These are phyloP conservation scores for Hypoxylon sp. DNA, from an alignment of 2,329 filamentous ascomycete genomes.

Conservation along the genomic window DNA sequence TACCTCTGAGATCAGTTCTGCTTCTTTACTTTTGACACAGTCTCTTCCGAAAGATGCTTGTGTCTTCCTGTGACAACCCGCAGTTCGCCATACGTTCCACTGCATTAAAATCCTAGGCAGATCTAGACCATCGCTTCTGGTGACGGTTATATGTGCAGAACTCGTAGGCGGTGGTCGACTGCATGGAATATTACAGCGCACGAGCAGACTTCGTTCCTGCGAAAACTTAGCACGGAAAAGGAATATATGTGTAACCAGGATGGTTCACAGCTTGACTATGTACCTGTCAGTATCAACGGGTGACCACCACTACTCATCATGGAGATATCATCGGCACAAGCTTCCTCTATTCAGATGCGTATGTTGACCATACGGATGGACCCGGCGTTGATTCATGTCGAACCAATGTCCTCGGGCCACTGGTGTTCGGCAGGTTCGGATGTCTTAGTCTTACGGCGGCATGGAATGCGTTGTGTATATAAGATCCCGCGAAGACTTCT, in stretches of 20 bases:
- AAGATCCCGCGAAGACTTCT: neutral
- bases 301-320: neutral
- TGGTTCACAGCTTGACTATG: neutral
- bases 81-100: slow-evolving; percentile 22
- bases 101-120: slow-evolving; percentile 14
- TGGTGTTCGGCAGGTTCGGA: slow-evolving; percentile 17
- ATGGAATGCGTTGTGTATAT: slow-evolving; percentile 7
- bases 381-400: slow-evolving; percentile 1
- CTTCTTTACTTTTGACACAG: neutral
- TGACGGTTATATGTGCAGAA: slow-evolving; percentile 3
- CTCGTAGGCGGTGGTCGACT: neutral
- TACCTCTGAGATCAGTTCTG: neutral
- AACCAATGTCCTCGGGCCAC: slow-evolving; percentile 5
- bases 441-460: slow-evolving; percentile 15
- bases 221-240: neutral
- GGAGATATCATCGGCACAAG: neutral
- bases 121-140: slow-evolving; percentile 3
- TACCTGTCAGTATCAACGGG: neutral
- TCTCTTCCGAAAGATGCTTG: neutral
- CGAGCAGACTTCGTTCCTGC: neutral
- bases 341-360: neutral
- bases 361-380: neutral
- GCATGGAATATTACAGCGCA: neutral
- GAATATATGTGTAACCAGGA: neutral
- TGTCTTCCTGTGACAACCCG: neutral